Evolutionary conservation across 129 eudicot genomes (phyloP), one percentile per base, ranked within the genome.

Genomic region (Mikania micrantha): DNA sequence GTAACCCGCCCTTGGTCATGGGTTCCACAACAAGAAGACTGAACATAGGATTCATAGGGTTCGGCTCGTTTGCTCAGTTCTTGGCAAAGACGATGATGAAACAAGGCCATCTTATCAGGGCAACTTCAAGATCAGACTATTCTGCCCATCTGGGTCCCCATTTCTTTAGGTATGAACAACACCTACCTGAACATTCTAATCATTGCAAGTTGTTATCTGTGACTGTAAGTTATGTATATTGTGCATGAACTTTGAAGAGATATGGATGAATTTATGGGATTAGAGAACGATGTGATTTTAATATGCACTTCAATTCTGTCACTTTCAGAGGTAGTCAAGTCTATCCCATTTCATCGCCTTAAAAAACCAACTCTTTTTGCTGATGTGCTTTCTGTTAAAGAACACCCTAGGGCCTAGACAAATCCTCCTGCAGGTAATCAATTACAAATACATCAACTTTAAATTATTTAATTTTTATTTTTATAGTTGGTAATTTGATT

Each of bases 371-470:
- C 88, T 0, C 76, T 85, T 13, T 88, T 88, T 52, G 91, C 58
- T 16, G 91, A 88, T 73, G 95, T 88, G 2, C 87, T 85, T 40
- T 88, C 95, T 3, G 95, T 88, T 22, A 88, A 88, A 64, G 86
- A 88, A 67, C 59, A 88, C 72, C 91, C 91, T 0, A 78, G 71
- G 85, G 69, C 91, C 91, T 0, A 78, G 71, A 73, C 77, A 85
- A 9, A 63, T 88, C 34, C 76, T 85, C 34, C 70, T 85, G 3
- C 91, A 85, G 72, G 91, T 84, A 70, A 4, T 9, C 28, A 29
- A 34, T 47, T 9, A 17, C 10, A 35, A 4, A 34, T 15, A 1
- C 15, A 15, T 22, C 4, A 7, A 52, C 24, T 0, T 45, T 45
- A 45, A 17, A n/a, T 45, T 45, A 24, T 54, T 54, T 54, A 10